Evolutionary conservation across 2,329 filamentous ascomycete species (phyloP).

Genomic region (Diaporthe vexans): DNA sequence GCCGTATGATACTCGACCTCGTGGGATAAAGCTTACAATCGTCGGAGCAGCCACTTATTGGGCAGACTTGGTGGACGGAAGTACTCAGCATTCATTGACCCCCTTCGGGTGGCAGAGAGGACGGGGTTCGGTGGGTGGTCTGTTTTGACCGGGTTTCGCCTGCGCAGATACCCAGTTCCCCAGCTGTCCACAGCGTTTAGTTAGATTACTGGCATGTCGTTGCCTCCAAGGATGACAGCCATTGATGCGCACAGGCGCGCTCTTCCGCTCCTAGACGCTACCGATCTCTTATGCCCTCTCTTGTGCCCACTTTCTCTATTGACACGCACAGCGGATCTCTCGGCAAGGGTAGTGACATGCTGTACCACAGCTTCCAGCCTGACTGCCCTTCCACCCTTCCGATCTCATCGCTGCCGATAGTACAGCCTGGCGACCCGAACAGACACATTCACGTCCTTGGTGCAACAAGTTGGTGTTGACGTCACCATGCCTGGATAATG

Average conservation of each 20-base stretch:
- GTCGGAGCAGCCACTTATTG: background rate
- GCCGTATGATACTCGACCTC: background rate
- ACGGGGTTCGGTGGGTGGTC: background rate
- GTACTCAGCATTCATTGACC: background rate
- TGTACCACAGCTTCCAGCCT: slow-evolving; percentile 5
- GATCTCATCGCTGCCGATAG: background rate
- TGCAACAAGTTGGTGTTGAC: slow-evolving; percentile 20
- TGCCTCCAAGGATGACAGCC: background rate
- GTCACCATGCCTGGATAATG: slow-evolving; percentile 16
- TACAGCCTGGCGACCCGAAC: slow-evolving; percentile 1
- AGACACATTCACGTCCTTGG: background rate
- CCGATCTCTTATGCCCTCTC: slow-evolving; percentile 20
- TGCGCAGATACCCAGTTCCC: background rate
- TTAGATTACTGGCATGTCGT: background rate
- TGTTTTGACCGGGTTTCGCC: background rate
- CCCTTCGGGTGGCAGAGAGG: background rate
- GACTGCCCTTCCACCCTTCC: background rate
- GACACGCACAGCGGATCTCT: slow-evolving; percentile 12
- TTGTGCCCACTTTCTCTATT: background rate
- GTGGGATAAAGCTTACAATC: background rate
- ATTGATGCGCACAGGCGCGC: slow-evolving; percentile 1
- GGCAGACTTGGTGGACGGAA: background rate
- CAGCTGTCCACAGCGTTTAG: background rate
- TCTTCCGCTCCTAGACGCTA: background rate
- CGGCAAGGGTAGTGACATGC: background rate